phyloP scores from a whole-genome alignment of 2,329 filamentous ascomycete species.

The Penicillium sp. region DNA sequence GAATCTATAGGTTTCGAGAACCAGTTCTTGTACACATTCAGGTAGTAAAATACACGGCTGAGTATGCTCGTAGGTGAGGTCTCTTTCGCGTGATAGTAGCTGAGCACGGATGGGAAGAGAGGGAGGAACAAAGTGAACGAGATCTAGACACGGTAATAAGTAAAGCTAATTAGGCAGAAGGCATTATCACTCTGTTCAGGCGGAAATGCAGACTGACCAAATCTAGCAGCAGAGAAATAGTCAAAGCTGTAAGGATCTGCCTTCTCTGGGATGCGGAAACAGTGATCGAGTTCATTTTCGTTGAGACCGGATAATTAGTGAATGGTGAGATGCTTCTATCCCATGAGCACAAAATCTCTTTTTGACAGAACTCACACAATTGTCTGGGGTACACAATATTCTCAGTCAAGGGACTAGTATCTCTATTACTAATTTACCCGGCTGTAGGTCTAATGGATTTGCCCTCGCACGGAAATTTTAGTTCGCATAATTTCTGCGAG shows the following conservation, averaged over 20 bases:
- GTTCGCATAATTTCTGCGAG: neutral
- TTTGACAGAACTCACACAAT: neutral
- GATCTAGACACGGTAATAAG: neutral
- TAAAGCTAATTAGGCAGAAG: neutral
- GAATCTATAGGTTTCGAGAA: slow-evolving; percentile 91
- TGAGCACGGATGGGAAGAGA: neutral
- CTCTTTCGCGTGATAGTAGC: neutral
- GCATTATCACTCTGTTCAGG: neutral
- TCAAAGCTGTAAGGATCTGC: neutral
- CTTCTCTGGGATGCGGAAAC: neutral
- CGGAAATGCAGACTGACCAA: neutral
- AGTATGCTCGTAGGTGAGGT: neutral
- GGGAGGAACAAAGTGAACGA: neutral
- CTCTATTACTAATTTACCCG: neutral
- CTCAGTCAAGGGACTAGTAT: neutral
- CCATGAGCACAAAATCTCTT: neutral
- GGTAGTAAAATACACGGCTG: neutral
- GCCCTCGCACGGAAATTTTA: neutral
- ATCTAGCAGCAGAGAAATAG: neutral
- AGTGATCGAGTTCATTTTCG: neutral
- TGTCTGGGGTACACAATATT: neutral
- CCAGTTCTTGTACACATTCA: neutral
- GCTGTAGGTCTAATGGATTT: neutral
- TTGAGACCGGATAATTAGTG: neutral
- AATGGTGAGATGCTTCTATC: neutral